Evolutionary conservation across 2,329 filamentous ascomycete genomes (phyloP).

Genomic region (Aureobasidium sp.): DNA sequence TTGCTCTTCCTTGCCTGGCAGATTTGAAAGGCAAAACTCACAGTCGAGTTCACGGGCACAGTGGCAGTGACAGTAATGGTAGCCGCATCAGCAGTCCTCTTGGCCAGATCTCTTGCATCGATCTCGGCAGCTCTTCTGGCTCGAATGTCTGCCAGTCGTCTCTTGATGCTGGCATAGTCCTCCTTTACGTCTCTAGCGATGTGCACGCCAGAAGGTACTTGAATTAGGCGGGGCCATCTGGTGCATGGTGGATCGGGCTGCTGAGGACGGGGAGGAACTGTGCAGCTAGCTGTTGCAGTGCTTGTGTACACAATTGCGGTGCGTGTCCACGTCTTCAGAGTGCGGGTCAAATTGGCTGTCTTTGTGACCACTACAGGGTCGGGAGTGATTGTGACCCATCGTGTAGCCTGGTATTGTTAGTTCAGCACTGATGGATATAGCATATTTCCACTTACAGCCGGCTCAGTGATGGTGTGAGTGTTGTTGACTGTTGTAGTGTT

Average conservation of each 20-base stretch:
- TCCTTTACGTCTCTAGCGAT: slow-evolving; percentile 19
- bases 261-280: slow-evolving; percentile 26
- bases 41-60: slow-evolving; percentile 28
- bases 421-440: not conserved
- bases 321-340: slow-evolving; percentile 18
- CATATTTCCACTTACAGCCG: not conserved
- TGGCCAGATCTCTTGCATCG: slow-evolving; percentile 21
- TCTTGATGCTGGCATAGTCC: slow-evolving; percentile 23
- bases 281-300: slow-evolving; percentile 34
- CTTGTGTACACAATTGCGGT: slow-evolving; percentile 21
- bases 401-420: slow-evolving; percentile 9
- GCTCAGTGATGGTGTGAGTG: slow-evolving; percentile 16
- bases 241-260: slow-evolving; percentile 29
- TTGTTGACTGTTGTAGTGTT: slow-evolving; percentile 17
- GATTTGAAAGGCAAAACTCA: not conserved
- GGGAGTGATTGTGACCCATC: slow-evolving; percentile 6
- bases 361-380: slow-evolving; percentile 1
- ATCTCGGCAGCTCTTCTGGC: slow-evolving; percentile 14
- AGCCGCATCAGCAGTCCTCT: slow-evolving; percentile 31
- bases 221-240: slow-evolving; percentile 31
- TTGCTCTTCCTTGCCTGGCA: not conserved
- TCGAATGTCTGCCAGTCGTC: slow-evolving; percentile 13
- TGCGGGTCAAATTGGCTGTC: slow-evolving; percentile 6
- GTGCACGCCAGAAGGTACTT: slow-evolving; percentile 16
- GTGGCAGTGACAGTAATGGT: slow-evolving; percentile 30